Evolutionary conservation across 345 rosid species (phyloP).

Genomic region (Euphorbia lathyris): DNA sequence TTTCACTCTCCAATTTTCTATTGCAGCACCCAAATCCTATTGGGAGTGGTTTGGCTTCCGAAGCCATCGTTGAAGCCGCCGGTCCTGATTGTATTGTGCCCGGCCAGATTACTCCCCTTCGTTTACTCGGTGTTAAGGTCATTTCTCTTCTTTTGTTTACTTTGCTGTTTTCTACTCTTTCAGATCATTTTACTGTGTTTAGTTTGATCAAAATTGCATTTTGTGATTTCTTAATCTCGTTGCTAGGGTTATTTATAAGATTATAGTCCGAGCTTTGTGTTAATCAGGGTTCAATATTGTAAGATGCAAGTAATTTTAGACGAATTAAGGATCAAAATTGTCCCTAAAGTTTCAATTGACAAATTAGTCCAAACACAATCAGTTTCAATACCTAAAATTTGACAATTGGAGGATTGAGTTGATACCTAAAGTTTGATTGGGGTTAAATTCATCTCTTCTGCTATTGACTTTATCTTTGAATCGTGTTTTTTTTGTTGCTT

Average conservation of each 20-base stretch:
- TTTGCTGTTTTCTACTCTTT: background rate
- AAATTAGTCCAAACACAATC: too few relatives aligned
- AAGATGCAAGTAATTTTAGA: too few relatives aligned
- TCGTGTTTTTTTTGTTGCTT: constrained; percentile 6
- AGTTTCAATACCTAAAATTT: too few relatives aligned
- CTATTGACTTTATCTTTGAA: background rate
- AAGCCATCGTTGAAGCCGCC: constrained; percentile 77
- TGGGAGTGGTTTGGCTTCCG: constrained; percentile 69
- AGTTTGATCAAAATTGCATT: too few relatives aligned
- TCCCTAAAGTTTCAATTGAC: too few relatives aligned
- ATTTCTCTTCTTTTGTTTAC: background rate
- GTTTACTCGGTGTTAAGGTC: constrained; percentile 81
- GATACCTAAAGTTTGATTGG: too few relatives aligned
- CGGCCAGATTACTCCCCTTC: constrained; percentile 71
- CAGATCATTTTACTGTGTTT: background rate
- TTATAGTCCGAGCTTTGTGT: too few relatives aligned
- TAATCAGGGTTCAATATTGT: too few relatives aligned
- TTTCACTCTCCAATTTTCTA: too few relatives aligned
- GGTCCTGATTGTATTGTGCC: constrained; percentile 90
- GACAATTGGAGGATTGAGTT: too few relatives aligned
- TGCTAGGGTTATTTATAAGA: background rate
- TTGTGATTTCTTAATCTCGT: background rate
- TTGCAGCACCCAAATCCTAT: constrained; percentile 83
- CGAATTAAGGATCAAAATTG: too few relatives aligned
- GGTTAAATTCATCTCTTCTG: background rate